Conservation (phyloP, 2,329 filamentous ascomycete species). For the Hypoxylon sp. region DNA sequence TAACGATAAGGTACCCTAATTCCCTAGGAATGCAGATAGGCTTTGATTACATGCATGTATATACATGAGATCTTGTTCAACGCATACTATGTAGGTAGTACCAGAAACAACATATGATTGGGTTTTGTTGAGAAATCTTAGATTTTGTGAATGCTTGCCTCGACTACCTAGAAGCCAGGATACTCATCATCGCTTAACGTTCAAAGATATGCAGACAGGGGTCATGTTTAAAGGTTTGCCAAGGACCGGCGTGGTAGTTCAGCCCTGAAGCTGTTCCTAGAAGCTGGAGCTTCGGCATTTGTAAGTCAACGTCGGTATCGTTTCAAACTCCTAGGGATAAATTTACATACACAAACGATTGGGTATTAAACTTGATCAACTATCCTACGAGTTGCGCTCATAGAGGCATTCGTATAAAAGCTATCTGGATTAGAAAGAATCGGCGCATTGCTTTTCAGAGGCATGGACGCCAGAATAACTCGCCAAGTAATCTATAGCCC, state of each 20-base stretch:
- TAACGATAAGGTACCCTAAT: neutral
- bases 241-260: constrained; percentile 22
- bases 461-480: neutral
- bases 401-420: too few relatives aligned
- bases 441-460: neutral
- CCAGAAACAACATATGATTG: constrained; percentile 25
- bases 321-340: neutral
- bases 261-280: constrained; percentile 8
- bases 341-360: neutral
- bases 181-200: constrained; percentile 8
- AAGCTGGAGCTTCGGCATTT: neutral
- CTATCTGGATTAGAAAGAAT: too few relatives aligned
- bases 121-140: constrained; percentile 8
- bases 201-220: constrained; percentile 12
- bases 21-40: neutral
- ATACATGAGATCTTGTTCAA: constrained; percentile 4
- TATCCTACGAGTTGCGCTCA: neutral
- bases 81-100: constrained; percentile 15
- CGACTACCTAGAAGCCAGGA: neutral
- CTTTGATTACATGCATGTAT: neutral
- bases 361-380: neutral
- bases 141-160: constrained; percentile 7
- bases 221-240: constrained; percentile 28
- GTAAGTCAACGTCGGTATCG: neutral
- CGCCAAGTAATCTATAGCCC: neutral